A percentile compares a stretch with the other conserved stretches of the same genome.
phyloP scores from a whole-genome alignment of 495 filamentous ascomycete species.

The Podospora tetraspora region DNA sequence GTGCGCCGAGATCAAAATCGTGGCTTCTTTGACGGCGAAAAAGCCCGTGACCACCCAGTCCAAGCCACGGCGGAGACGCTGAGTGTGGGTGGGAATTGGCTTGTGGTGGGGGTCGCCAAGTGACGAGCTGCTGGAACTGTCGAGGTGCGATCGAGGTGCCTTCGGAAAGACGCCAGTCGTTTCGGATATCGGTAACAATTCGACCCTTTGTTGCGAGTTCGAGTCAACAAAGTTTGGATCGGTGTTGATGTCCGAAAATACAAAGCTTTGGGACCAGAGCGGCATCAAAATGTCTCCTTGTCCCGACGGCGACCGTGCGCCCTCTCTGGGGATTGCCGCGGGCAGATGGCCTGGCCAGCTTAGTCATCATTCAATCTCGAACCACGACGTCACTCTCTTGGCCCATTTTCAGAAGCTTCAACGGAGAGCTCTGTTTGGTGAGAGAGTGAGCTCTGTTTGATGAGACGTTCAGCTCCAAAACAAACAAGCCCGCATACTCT shows the following conservation, averaged over 20 bases:
- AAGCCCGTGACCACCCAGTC: conserved; percentile 2
- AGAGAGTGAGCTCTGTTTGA: not conserved
- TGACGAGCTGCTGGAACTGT: not conserved
- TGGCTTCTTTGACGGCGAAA: conserved; percentile 7
- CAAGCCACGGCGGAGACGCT: not conserved
- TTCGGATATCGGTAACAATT: not conserved
- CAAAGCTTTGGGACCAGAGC: not conserved
- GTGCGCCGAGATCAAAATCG: conserved; percentile 1
- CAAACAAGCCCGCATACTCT: not conserved
- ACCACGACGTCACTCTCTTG: conserved; percentile 8
- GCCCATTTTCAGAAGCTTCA: not conserved
- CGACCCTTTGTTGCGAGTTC: not conserved
- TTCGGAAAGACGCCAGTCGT: not conserved
- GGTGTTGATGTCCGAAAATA: not conserved
- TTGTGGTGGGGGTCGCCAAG: not conserved
- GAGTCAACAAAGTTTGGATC: not conserved
- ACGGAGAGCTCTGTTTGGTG: not conserved
- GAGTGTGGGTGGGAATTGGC: not conserved
- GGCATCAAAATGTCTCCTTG: not conserved
- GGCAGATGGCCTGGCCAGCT: not conserved
- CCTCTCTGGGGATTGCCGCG: not conserved
- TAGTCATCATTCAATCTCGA: not conserved
- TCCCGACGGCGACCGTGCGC: not conserved
- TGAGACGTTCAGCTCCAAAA: not conserved
- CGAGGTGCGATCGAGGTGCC: not conserved